These are phyloP conservation scores for Oehlia diaphana DNA, from an alignment of 192 early-diverging fungal species.

Conservation along the genomic window DNA sequence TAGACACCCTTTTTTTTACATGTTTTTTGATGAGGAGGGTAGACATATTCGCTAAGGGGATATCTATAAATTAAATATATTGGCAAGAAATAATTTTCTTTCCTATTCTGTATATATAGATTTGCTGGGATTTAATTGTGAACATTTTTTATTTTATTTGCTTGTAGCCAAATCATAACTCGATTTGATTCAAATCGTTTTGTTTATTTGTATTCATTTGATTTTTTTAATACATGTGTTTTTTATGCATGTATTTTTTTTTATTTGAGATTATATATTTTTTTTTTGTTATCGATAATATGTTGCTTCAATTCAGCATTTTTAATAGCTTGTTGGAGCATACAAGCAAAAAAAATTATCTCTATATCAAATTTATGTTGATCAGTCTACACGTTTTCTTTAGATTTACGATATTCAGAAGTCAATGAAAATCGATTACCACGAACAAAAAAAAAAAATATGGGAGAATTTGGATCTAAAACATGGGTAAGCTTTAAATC, in stretches of 20 bases:
- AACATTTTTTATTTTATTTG: not conserved
- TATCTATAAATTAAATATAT: not conserved
- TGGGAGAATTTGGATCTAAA: not conserved
- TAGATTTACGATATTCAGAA: constrained; percentile 19
- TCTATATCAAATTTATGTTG: constrained; percentile 3
- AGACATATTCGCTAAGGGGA: constrained; percentile 19
- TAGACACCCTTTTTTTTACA: constrained; percentile 81
- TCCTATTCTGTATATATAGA: constrained; percentile 16
- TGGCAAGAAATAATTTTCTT: not conserved
- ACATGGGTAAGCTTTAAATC: not conserved
- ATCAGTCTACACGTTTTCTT: constrained; percentile 5
- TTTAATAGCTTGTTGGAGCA: not conserved
- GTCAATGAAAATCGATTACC: not conserved
- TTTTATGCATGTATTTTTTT: constrained; percentile 2
- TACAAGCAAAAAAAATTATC: not conserved
- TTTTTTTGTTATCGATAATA: not conserved
- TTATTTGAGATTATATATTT: not conserved
- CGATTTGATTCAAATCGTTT: constrained; percentile 6
- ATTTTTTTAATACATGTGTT: not conserved
- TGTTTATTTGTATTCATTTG: constrained; percentile 3
- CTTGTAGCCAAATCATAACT: not conserved
- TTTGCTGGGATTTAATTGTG: not conserved
- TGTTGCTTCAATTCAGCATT: not conserved
- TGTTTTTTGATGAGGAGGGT: constrained; percentile 48
- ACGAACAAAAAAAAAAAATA: too few species aligned